Evolutionary conservation across 164 flowering plant genomes (phyloP), one percentile per base, ranked within the genome.

Genomic region (Liquidambar formosana): DNA sequence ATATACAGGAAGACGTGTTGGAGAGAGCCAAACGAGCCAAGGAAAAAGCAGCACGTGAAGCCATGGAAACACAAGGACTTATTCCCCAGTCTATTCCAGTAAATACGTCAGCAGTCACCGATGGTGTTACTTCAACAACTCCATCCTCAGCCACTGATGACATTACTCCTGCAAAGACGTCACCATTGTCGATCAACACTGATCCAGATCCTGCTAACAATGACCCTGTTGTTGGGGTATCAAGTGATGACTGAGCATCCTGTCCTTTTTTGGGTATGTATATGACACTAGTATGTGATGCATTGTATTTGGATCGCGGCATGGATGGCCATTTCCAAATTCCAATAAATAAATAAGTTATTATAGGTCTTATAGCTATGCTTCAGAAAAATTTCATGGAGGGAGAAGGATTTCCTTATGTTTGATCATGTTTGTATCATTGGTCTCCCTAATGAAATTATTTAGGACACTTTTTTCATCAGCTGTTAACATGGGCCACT

Each of bases 1-100:
- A 27, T 57, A 26, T 75, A 77, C 84, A 91, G 97, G 92, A 89
- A 60, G 94, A 61, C 26, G 64, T 61, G 48, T 61, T 61, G 64
- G 64, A 61, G 38, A 23, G 64, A 8, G 64, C 64, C 12, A 74
- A 68, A 71, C 60, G 67, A 46, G 69, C 77, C 4, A 79, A 79
- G 63, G 82, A 71, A 62, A 76, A 73, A 66, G 76, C 78, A 10
- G 75, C 82, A 61, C 78, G 71, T 18, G 80, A 76, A 73, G 68
- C 79, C 52, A 33, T 73, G 73, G 79, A 69, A 66, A 61, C 67
- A 52, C 75, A 71, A 38, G 78, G 76, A 25, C 33, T 58, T 28
- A n/a, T 58, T 9, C 27, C 64, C 28, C 68, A 71, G 45, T 45
- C 76, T 47, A 52, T 65, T 11, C 27, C 49, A 45, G 48, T n/a